Evolutionary conservation across 2,329 filamentous ascomycete species (phyloP), one percentile per base, ranked within the genome.

Genomic region (Knufia petricola): DNA sequence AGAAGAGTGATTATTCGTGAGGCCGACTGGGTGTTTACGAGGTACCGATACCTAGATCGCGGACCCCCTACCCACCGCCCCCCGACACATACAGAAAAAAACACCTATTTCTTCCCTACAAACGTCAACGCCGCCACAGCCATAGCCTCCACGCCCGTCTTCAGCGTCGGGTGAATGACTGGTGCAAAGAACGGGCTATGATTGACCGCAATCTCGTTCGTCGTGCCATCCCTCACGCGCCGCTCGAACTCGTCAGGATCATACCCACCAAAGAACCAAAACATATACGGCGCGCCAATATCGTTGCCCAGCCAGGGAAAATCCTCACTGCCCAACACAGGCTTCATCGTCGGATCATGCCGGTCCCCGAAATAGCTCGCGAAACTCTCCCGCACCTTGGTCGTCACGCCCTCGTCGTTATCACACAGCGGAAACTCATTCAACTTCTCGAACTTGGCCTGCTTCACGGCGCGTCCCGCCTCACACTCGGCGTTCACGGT

Each of bases 171-270:
- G 59, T 76, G 70, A 20, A 82, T 69, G 0, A 70, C 72, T 3
- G 78, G 79, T 26, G 74, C 73, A 63, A 82, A 83, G 47, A 71
- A 68, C 0, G 76, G 70, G 50, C 70, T 76, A 58, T 83, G 79
- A 54, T 82, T 82, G 0, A 72, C 71, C 0, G 79, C 74, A 10
- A 81, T 69, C 46, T 72, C 73, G 53, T 69, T 64, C 51, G 68
- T 60, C 50, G 53, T 66, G 0, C 71, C 72, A 37, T 72, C 69
- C 47, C 60, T 64, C 58, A 70, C 64, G 12, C 65, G 66, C 52
- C 67, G 61, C 60, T 80, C 75, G 69, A 72, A 48, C 19, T 69
- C 43, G 45, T 67, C 67, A 0, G 63, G 61, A 50, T 76, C 73
- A 23, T 70, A 69, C 0, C 77, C 75, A 0, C 79, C 79, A 53